Percentiles rank a stretch among this genome's conserved stretches.
These are phyloP conservation scores for Fusarium compactum DNA, from an alignment of 2,329 filamentous ascomycete species.

Conservation along the genomic window DNA sequence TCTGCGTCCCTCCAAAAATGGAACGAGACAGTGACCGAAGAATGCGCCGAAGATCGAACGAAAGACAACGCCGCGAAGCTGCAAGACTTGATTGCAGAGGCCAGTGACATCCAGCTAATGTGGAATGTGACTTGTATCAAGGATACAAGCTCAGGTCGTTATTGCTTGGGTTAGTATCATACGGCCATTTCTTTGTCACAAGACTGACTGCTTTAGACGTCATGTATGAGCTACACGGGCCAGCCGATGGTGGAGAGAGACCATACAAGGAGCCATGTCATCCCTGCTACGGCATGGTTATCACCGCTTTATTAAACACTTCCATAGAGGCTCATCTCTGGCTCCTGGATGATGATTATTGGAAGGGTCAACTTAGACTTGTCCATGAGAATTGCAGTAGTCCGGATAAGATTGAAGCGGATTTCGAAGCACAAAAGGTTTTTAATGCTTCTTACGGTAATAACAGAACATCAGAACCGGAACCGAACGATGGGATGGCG, in stretches of 20 bases:
- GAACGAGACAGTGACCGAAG: background rate
- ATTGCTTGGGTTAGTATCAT: background rate
- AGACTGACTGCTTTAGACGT: background rate
- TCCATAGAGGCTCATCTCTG: background rate
- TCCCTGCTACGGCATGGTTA: background rate
- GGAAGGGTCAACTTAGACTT: background rate
- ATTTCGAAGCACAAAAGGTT: background rate
- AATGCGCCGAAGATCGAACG: background rate
- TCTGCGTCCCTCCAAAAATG: background rate
- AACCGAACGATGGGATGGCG: too few relatives aligned
- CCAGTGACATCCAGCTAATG: background rate
- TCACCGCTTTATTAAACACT: background rate
- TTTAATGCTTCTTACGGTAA: background rate
- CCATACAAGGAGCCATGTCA: background rate
- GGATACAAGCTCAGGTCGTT: background rate
- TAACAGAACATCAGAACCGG: background rate
- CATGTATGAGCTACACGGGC: background rate
- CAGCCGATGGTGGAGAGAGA: background rate
- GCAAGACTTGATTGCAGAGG: too few relatives aligned
- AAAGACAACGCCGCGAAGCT: background rate
- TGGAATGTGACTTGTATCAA: background rate
- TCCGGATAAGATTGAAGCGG: fast-evolving
- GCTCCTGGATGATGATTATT: background rate
- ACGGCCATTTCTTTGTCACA: fast-evolving
- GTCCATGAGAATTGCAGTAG: background rate